Evolutionary conservation across 2,329 filamentous ascomycete species (phyloP).

Genomic region (Trichoderma sp.): DNA sequence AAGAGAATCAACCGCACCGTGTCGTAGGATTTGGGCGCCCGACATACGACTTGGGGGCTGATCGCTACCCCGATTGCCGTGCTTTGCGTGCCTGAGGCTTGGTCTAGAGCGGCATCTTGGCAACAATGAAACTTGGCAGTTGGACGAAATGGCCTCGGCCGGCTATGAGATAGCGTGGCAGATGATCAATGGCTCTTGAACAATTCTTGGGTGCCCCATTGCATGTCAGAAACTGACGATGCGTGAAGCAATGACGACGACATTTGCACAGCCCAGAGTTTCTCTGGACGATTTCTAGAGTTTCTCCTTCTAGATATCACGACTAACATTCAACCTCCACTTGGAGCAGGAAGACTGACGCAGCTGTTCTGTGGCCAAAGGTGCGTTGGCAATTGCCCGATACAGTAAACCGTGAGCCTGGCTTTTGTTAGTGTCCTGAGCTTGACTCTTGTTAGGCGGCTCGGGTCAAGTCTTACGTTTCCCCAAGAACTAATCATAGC

Average conservation of each 20-base stretch:
- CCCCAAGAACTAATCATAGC: not conserved
- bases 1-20: conserved; percentile 2
- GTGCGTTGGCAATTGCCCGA: not conserved
- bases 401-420: conserved; percentile 1
- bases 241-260: not conserved
- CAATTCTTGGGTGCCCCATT: not conserved
- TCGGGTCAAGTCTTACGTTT: not conserved
- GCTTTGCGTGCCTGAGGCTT: not conserved
- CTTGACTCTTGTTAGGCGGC: not conserved
- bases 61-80: not conserved
- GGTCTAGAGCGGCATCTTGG: not conserved
- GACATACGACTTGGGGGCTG: not conserved
- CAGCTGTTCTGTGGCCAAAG: not conserved
- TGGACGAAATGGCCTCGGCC: not conserved
- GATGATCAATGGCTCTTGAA: not conserved
- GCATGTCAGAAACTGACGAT: not conserved
- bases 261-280: not conserved
- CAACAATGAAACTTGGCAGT: not conserved
- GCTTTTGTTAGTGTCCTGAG: not conserved
- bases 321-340: conserved; percentile 1
- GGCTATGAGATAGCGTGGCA: conserved; percentile 1
- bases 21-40: not conserved
- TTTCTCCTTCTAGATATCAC: not conserved
- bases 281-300: not conserved
- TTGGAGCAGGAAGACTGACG: not conserved